Evolutionary conservation across 2,329 filamentous ascomycete genomes (phyloP).

Genomic region (Coleophoma crateriformis): DNA sequence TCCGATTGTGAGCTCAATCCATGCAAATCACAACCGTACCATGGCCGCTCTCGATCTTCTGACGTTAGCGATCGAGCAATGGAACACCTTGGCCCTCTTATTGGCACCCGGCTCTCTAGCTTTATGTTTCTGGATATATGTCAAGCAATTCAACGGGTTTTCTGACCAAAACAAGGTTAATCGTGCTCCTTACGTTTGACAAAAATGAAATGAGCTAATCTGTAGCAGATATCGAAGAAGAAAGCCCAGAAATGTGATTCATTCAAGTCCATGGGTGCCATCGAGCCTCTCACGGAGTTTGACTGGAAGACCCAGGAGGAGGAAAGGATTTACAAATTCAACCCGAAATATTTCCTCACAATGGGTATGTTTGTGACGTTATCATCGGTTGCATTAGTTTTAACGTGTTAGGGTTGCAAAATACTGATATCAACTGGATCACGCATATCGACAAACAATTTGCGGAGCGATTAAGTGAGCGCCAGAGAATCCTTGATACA

Average conservation of each 20-base stretch:
- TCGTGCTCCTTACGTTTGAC: too few species aligned
- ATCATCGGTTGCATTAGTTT: neutral
- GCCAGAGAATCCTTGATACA: slow-evolving; percentile 2
- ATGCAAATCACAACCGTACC: too few species aligned
- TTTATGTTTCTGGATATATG: too few species aligned
- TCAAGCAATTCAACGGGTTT: too few species aligned
- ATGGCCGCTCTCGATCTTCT: too few species aligned
- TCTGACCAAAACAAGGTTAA: too few species aligned
- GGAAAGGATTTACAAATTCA: neutral
- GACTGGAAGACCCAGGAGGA: neutral
- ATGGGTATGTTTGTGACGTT: neutral
- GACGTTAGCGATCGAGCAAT: too few species aligned
- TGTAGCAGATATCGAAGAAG: neutral
- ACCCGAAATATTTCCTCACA: neutral
- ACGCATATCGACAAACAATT: neutral
- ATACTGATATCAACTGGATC: neutral
- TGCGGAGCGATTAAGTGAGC: slow-evolving; percentile 1
- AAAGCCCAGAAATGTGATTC: neutral
- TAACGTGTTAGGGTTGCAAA: neutral
- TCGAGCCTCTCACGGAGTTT: neutral
- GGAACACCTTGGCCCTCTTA: too few species aligned
- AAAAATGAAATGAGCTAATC: neutral
- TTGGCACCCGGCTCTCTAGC: too few species aligned
- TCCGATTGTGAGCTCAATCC: too few species aligned
- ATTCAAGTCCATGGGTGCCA: neutral